A percentile compares a stretch with the other conserved stretches of the same genome.
These are phyloP conservation scores for Phytophthora idaei DNA, from an alignment of 352 stramenopile genomes.

Conservation along the genomic window DNA sequence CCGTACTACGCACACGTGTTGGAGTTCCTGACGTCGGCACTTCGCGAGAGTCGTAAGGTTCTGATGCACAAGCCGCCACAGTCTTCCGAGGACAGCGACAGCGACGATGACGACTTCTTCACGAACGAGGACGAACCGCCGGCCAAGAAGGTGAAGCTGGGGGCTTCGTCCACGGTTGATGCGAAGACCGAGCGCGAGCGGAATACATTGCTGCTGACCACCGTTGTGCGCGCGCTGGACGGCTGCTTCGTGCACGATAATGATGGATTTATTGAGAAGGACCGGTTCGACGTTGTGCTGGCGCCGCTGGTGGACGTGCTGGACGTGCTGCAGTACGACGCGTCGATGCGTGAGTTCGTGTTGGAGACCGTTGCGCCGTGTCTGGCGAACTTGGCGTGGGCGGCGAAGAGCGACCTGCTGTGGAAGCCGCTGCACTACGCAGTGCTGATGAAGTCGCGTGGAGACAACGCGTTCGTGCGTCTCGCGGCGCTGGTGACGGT, in stretches of 20 bases:
- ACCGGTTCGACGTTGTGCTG: constrained; percentile 82
- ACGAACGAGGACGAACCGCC: constrained; percentile 58
- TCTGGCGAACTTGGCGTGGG: constrained; percentile 84
- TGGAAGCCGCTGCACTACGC: constrained; percentile 91
- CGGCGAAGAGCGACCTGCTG: constrained; percentile 85
- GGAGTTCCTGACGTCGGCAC: constrained; percentile 53
- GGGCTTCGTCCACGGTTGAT: constrained; percentile 23
- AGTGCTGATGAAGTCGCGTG: constrained; percentile 88
- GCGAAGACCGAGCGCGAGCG: constrained; percentile 37
- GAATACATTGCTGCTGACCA: constrained; percentile 56
- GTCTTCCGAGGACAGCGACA: constrained; percentile 35
- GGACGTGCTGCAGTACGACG: constrained; percentile 65
- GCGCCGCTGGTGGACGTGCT: constrained; percentile 75
- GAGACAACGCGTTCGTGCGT: constrained; percentile 63
- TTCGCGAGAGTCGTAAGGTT: constrained; percentile 57
- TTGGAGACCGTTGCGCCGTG: constrained; percentile 68
- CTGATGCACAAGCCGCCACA: constrained; percentile 51
- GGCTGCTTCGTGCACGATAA: constrained; percentile 88
- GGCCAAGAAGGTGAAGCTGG: constrained; percentile 66
- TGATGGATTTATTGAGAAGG: constrained; percentile 89
- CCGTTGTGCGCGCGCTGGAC: constrained; percentile 72
- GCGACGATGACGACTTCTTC: constrained; percentile 43
- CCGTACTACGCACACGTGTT: constrained; percentile 87
- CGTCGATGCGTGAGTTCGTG: constrained; percentile 56
- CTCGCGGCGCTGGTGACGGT: constrained; percentile 81